phyloP scores from a whole-genome alignment of 2,329 filamentous ascomycete species.

The Aureobasidium namibiae region DNA sequence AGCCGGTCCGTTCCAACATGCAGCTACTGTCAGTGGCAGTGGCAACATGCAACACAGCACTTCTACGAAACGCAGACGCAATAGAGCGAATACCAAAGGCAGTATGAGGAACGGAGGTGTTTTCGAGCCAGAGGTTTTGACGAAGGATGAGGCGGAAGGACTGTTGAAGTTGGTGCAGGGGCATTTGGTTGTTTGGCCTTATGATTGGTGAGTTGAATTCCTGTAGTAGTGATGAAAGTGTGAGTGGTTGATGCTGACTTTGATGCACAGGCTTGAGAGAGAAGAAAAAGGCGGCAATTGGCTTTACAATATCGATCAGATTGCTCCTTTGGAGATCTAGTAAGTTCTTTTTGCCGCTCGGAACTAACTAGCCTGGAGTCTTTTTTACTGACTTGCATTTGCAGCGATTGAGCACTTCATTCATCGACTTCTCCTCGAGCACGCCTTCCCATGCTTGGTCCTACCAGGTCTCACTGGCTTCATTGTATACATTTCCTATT shows the following conservation, averaged over 20 bases:
- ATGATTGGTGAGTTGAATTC: conserved; percentile 66
- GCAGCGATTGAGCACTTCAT: not conserved
- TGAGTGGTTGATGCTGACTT: conserved; percentile 14
- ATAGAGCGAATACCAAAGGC: conserved; percentile 62
- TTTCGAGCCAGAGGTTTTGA: conserved; percentile 65
- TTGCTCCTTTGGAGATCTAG: conserved; percentile 97
- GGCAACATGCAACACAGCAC: conserved; percentile 6
- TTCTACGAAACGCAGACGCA: conserved; percentile 48
- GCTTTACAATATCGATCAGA: conserved; percentile 92
- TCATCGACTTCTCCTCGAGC: too few species aligned
- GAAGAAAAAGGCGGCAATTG: conserved; percentile 93
- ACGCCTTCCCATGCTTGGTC: too few species aligned
- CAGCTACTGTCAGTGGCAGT: not conserved
- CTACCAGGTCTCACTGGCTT: too few species aligned
- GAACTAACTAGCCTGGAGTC: too few species aligned
- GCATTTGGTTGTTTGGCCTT: conserved; percentile 83
- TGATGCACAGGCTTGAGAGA: conserved; percentile 58
- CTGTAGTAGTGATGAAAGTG: not conserved
- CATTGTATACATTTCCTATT: too few species aligned
- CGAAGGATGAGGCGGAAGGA: conserved; percentile 68
- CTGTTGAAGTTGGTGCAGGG: conserved; percentile 77
- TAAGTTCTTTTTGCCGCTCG: conserved; percentile 51
- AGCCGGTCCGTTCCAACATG: conserved; percentile 18
- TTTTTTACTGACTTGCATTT: not conserved
- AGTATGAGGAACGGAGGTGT: conserved; percentile 50